These are phyloP conservation scores for Eutrema yunnanense DNA, from an alignment of 345 rosid genomes.

Conservation along the genomic window DNA sequence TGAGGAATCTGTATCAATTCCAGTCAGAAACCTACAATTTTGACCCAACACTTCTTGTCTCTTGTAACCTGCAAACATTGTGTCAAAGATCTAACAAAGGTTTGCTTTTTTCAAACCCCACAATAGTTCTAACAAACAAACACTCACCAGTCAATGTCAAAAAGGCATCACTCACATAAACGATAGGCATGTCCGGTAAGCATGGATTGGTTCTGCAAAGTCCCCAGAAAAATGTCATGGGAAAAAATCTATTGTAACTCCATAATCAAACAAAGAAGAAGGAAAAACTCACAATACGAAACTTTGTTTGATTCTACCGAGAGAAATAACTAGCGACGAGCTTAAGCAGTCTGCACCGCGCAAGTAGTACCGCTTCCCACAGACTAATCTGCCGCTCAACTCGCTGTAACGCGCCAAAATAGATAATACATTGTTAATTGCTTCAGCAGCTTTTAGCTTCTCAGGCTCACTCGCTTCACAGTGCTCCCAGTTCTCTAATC, in stretches of 20 bases:
- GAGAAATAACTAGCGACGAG: slow-evolving; percentile 77
- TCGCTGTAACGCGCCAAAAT: slow-evolving; percentile 57
- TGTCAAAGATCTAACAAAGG: not conserved
- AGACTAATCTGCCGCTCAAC: slow-evolving; percentile 56
- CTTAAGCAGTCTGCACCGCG: slow-evolving; percentile 43
- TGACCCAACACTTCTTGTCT: slow-evolving; percentile 81
- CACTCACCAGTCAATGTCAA: slow-evolving; percentile 72
- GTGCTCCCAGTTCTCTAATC: slow-evolving; percentile 49
- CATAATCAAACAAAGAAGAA: not conserved
- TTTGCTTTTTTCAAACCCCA: not conserved
- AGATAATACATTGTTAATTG: slow-evolving; percentile 51
- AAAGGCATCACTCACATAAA: slow-evolving; percentile 91
- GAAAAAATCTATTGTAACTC: slow-evolving; percentile 13
- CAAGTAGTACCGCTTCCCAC: slow-evolving; percentile 47
- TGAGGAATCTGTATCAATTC: slow-evolving; percentile 61
- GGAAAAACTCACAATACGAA: slow-evolving; percentile 92
- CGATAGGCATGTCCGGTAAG: slow-evolving; percentile 73
- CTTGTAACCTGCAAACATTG: slow-evolving; percentile 51
- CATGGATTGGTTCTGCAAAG: slow-evolving; percentile 69
- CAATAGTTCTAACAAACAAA: not conserved
- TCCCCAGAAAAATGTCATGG: slow-evolving; percentile 3
- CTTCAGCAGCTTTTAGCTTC: slow-evolving; percentile 51
- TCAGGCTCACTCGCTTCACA: slow-evolving; percentile 76
- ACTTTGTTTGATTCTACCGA: slow-evolving; percentile 99
- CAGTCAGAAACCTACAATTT: slow-evolving; percentile 63